These are phyloP conservation scores for Sporothrix globosa DNA, from an alignment of 2,329 filamentous ascomycete genomes.

Conservation along the genomic window DNA sequence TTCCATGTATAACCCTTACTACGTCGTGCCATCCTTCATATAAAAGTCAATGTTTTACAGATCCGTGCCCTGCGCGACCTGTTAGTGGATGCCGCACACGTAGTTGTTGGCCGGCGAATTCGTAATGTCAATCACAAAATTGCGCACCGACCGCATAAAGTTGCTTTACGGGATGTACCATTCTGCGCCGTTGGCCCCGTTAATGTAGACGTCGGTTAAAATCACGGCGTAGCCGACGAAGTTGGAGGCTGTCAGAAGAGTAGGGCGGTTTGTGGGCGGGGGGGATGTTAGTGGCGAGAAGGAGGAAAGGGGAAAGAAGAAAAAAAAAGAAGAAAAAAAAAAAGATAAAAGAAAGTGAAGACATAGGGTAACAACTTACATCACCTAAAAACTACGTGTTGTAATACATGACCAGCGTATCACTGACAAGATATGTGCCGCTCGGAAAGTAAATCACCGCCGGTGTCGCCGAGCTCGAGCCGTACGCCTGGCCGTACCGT, in stretches of 20 bases:
- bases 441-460: conserved; percentile 37
- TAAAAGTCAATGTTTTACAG: conserved; percentile 37
- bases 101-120: not conserved
- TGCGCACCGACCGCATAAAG: conserved; percentile 44
- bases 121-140: conserved; percentile 15
- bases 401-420: conserved; percentile 34
- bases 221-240: conserved; percentile 30
- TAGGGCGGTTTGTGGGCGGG: conserved; percentile 31
- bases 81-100: conserved; percentile 25
- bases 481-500: conserved; percentile 32
- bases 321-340: too few species aligned
- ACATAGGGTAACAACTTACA: too few species aligned
- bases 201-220: not conserved
- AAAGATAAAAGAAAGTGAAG: too few species aligned
- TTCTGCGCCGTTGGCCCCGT: conserved; percentile 43
- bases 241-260: conserved; percentile 19
- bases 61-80: conserved; percentile 12
- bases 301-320: too few species aligned
- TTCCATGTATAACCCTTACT: conserved; percentile 50
- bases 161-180: conserved; percentile 42
- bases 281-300: too few species aligned
- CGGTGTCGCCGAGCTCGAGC: conserved; percentile 30
- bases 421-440: conserved; percentile 34
- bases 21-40: conserved; percentile 47
- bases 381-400: conserved; percentile 35